These are phyloP conservation scores for Westerdykella sp. DNA, from an alignment of 2,329 filamentous ascomycete species.

Conservation along the genomic window DNA sequence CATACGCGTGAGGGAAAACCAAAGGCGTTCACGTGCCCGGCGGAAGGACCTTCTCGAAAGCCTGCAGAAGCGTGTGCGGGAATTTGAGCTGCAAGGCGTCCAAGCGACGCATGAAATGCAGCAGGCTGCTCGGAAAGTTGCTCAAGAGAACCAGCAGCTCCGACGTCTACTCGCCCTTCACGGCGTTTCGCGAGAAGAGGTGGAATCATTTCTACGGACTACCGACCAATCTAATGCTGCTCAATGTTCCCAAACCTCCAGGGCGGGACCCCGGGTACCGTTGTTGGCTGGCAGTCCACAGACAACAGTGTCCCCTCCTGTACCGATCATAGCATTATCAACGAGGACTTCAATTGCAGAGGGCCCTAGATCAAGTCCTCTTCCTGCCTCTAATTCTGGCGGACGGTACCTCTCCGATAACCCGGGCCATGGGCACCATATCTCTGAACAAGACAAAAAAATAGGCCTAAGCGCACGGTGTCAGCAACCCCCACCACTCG, in stretches of 20 bases:
- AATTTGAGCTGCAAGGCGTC: slow-evolving; percentile 57
- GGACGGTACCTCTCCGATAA: not conserved
- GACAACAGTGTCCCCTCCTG: not conserved
- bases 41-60: slow-evolving; percentile 64
- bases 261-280: not conserved
- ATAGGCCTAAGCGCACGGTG: not conserved
- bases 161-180: slow-evolving; percentile 48
- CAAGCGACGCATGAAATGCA: slow-evolving; percentile 64
- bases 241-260: not conserved
- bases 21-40: slow-evolving; percentile 63
- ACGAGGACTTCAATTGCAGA: not conserved
- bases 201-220: slow-evolving; percentile 13
- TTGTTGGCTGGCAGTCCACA: not conserved
- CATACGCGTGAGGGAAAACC: slow-evolving; percentile 63
- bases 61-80: slow-evolving; percentile 56
- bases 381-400: too few relatives aligned
- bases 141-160: slow-evolving; percentile 60
- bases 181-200: slow-evolving; percentile 16
- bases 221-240: not conserved
- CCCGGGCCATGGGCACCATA: not conserved
- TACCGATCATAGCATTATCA: not conserved
- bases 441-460: not conserved
- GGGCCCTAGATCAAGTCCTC: not conserved
- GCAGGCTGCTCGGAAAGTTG: slow-evolving; percentile 59
- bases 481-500: slow-evolving; percentile 1